Evolutionary conservation across 768 basidiomycete species (phyloP), one percentile per base, ranked within the genome.

Genomic region (Omphalotus guepiniiformis): DNA sequence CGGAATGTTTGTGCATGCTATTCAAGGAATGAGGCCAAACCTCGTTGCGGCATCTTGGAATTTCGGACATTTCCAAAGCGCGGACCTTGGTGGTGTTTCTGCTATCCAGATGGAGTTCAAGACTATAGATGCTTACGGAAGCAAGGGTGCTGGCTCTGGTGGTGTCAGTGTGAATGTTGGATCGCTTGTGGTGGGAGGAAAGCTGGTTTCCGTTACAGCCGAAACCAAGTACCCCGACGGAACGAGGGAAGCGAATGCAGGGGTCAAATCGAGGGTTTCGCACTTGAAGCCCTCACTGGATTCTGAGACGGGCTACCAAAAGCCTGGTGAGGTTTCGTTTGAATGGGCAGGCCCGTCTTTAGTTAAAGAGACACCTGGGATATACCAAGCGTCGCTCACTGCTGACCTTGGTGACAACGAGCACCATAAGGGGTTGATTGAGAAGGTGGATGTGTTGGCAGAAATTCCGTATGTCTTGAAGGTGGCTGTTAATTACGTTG

Each of bases 1-100:
- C 29, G 90, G 91, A 23, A 89, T 93, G 86, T 83, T 95, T 64
- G 78, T 94, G 16, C 90, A 95, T 64, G 95, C 95, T 37, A 96
- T 98, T 63, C 95, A 98, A 63, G 96, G 95, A 63, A 95, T 99
- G 92, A 80, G 93, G 6, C 93, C 95, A 40, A 89, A 99, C 67
- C 78, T 92, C 47, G 82, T 96, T 57, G 96, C 96, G 12, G 73
- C 89, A 16, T 69, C 86, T 7, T 99, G 96, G 96, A 97, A 98
- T 71, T 99, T 98, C 69, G 85, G 74, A 23, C 76, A 88, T 70
- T 99, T 99, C 75, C 85, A 92, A 64, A 87, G 88, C 59, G 65
- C 72, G 15, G 71, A 79, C 21, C 76, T 81, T 40, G 83, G 79
- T 15, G 86, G 86, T 6, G 85, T 91, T 6, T 83, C 91, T 44